Evolutionary conservation across 208 protist species (phyloP).

Genomic region (Wallacemonas collosoma): DNA sequence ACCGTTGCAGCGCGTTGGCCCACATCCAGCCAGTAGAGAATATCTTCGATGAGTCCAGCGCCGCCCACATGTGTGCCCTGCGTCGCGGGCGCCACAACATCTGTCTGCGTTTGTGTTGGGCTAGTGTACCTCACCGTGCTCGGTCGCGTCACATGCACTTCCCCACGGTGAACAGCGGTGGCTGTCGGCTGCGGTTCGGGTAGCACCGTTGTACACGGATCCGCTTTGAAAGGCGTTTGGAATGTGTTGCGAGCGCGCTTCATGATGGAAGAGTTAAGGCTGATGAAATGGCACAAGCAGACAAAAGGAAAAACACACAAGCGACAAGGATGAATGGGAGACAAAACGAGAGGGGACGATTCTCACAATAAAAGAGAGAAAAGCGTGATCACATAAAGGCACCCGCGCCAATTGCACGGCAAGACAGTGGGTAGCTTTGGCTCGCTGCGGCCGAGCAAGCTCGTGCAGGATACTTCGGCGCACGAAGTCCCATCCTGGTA

Average conservation of each 20-base stretch:
- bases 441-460: no score
- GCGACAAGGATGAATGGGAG: not conserved
- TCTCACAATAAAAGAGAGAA: no score
- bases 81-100: not conserved
- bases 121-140: no score
- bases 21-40: constrained; percentile 25
- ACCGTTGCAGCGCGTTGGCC: constrained; percentile 9
- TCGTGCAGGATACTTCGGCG: no score
- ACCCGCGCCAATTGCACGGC: no score
- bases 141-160: no score
- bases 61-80: not conserved
- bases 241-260: constrained; percentile 5
- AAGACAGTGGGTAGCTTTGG: no score
- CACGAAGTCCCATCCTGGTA: no score
- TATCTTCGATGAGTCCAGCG: constrained; percentile 22
- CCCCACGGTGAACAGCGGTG: not conserved
- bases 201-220: not conserved
- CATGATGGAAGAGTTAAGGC: not conserved
- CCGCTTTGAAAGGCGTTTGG: constrained; percentile 13
- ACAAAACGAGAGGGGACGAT: not conserved
- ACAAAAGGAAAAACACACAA: not conserved
- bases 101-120: not conserved
- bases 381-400: no score
- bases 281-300: not conserved
- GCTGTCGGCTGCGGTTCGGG: not conserved